Base-by-base conservation (phyloP, 2,329 filamentous ascomycete species). In the Xenoacremonium recifei region DNA sequence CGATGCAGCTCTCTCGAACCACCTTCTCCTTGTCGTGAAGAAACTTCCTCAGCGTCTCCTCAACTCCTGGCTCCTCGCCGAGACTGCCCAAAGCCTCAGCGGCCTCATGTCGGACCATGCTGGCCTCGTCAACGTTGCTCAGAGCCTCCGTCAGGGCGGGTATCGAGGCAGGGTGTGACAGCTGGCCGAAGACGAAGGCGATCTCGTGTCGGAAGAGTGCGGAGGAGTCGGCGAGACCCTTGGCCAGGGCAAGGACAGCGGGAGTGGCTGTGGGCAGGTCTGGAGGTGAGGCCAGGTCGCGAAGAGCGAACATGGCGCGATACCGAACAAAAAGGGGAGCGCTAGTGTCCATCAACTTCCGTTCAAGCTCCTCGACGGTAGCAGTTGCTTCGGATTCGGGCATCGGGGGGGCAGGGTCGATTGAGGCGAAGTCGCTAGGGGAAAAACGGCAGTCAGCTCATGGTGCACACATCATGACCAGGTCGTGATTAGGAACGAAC, bases 91-190 rank as follows among this genome's bases (percentile, higher is more conserved):
- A 80, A 18, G 93, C 93, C 71, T 99, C 93, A 2, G 95, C 93
- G 36, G 93, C 95, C 70, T 99, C 93, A 62, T 99, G 93, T 42
- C 93, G 84, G 42, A 99, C 93, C 93, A 99, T 99, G 59, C 91
- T 90, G 18, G 82, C 86, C 70, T 99, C 93, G 41, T 87, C 75
- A 36, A 79, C 71, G 64, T 99, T 77, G 57, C 86, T 86, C 45
- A 99, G 74, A 2, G 87, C 83, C 38, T 80, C 81, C 13, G 86
- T 85, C 44, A 99, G 79, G 45, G 89, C 89, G 4, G 93, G 91
- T 53, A 99, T 96, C 2, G 90, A 96, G n/a, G 92, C 92, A 2
- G 93, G 93, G 62, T 99, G 93, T 41, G 87, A 90, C 39, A 99
- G 76, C 67, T 99, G 93, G 41, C 93, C 93, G 56, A 99, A 99